These are phyloP conservation scores for Glycyrrhiza uralensis DNA, from an alignment of 306 rosid genomes.

Conservation along the genomic window DNA sequence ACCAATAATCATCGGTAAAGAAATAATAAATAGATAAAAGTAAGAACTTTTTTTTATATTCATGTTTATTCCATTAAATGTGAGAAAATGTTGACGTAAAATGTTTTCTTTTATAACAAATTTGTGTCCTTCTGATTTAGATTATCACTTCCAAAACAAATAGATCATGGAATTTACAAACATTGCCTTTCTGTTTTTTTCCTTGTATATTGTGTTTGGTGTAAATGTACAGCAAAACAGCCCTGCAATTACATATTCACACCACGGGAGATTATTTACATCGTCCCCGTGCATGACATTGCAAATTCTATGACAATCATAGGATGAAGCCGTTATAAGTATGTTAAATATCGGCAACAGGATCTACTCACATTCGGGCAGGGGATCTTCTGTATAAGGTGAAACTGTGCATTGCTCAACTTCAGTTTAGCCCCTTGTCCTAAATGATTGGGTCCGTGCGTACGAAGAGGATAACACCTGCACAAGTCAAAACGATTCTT, in stretches of 20 bases:
- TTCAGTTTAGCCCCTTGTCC: conserved; percentile 45
- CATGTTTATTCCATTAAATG: too few relatives aligned
- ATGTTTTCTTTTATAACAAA: too few relatives aligned
- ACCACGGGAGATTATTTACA: neutral
- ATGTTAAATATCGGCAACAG: neutral
- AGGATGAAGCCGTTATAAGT: conserved; percentile 8
- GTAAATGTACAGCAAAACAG: neutral
- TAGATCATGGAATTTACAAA: too few relatives aligned
- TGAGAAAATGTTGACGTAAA: too few relatives aligned
- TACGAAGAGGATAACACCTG: conserved; percentile 84
- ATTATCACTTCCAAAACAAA: too few relatives aligned
- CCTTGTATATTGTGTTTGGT: too few relatives aligned
- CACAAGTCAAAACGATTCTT: conserved; percentile 16
- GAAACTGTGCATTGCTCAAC: neutral
- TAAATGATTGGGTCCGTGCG: conserved; percentile 34
- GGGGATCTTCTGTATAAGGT: neutral
- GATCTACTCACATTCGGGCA: too few relatives aligned
- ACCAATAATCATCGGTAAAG: too few relatives aligned
- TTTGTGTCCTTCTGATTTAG: too few relatives aligned
- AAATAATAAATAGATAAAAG: too few relatives aligned
- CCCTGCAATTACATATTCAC: neutral
- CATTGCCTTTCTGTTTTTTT: too few relatives aligned
- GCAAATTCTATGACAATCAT: neutral
- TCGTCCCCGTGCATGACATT: neutral
- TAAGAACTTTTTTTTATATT: too few relatives aligned